phyloP scores from a whole-genome alignment of 495 filamentous ascomycete genomes.

The Xylaria cubensis region DNA sequence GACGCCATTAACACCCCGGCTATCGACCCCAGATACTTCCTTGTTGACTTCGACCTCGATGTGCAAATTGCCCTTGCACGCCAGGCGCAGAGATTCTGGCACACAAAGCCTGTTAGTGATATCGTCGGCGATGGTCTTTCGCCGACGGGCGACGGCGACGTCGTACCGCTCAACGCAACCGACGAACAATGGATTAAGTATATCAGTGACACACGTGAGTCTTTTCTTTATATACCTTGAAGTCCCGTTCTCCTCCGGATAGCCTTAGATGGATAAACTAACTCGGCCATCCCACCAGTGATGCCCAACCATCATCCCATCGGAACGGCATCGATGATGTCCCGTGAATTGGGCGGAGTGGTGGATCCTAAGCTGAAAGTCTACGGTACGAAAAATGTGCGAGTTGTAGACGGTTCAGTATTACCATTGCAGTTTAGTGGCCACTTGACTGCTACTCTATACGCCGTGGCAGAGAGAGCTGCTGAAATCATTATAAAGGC shows the following conservation, averaged over 20 bases:
- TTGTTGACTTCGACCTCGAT: conserved; percentile 44
- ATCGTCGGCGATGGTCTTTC: conserved; percentile 27
- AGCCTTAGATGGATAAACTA: not conserved
- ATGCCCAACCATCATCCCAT: conserved; percentile 41
- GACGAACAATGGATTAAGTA: conserved; percentile 40
- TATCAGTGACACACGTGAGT: conserved; percentile 32
- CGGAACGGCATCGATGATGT: conserved; percentile 52
- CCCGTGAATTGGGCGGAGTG: conserved; percentile 49
- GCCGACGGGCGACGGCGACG: conserved; percentile 22
- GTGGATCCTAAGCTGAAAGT: conserved; percentile 61
- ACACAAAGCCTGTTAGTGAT: conserved; percentile 33
- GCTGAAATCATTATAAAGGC: conserved; percentile 54
- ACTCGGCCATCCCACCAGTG: conserved; percentile 16
- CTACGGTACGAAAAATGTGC: conserved; percentile 54
- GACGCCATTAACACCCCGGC: conserved; percentile 42
- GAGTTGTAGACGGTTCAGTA: conserved; percentile 62
- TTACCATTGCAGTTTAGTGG: conserved; percentile 55
- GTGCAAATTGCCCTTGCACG: conserved; percentile 38
- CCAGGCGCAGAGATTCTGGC: conserved; percentile 37
- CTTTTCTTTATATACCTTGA: not conserved
- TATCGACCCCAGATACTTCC: conserved; percentile 44
- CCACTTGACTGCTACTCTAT: conserved; percentile 56
- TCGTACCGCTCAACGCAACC: conserved; percentile 41
- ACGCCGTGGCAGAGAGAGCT: conserved; percentile 61
- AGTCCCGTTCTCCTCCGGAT: not conserved